These are phyloP conservation scores for Nitzschia sp. DNA, from an alignment of 108 stramenopile genomes.

Conservation along the genomic window DNA sequence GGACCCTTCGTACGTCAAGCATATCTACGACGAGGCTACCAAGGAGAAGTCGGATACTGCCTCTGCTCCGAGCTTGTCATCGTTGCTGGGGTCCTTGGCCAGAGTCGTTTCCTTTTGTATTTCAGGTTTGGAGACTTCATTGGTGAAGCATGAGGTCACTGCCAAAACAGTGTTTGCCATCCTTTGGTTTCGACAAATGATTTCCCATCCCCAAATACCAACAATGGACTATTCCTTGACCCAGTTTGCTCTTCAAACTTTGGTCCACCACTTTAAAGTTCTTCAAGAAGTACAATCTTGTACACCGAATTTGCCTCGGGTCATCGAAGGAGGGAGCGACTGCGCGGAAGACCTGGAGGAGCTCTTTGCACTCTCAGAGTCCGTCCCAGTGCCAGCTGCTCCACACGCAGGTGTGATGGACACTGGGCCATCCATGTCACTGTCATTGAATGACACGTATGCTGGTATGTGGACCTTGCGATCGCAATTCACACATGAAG, in stretches of 20 bases:
- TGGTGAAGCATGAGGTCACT: background rate
- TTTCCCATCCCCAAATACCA: background rate
- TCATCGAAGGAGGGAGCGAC: background rate
- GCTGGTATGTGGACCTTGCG: conserved; percentile 4
- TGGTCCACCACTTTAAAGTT: conserved; percentile 8
- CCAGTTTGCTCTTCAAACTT: conserved; percentile 11
- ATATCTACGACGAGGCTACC: background rate
- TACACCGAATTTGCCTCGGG: background rate
- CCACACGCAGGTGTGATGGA: background rate
- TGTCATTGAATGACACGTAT: background rate
- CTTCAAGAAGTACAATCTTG: conserved; percentile 1
- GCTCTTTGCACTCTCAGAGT: conserved; percentile 1
- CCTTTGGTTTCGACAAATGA: conserved; percentile 5
- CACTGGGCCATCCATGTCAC: no score
- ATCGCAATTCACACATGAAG: conserved; percentile 4
- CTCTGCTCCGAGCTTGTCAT: background rate
- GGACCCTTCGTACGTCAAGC: background rate
- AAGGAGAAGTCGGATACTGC: background rate
- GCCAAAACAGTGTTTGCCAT: conserved; percentile 13
- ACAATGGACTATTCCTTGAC: conserved; percentile 25
- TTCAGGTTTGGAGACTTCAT: background rate
- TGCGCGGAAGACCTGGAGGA: conserved; percentile 2
- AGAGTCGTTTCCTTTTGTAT: conserved; percentile 3
- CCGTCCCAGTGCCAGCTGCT: background rate
- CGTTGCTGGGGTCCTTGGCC: background rate